A percentile compares a stretch with the other conserved stretches of the same genome.
Conservation (phyloP, 306 rosid species). For the Dalbergia cultrata region DNA sequence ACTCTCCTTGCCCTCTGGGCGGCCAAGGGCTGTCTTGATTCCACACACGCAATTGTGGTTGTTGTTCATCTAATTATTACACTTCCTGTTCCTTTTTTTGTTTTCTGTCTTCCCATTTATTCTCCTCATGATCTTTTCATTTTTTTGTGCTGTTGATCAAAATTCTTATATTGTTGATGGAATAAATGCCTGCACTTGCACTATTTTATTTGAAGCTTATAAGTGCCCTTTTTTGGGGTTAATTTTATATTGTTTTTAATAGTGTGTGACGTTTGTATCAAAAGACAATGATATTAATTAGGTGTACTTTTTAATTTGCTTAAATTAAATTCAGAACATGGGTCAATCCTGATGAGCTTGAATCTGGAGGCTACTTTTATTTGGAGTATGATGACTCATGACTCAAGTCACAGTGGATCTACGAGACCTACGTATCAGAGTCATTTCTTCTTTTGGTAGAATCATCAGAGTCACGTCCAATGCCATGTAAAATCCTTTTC, state of each 20-base stretch:
- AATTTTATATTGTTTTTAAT: too few species aligned
- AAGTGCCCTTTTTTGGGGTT: too few species aligned
- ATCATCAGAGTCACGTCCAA: not conserved
- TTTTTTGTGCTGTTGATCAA: too few species aligned
- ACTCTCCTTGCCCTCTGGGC: conserved; percentile 23
- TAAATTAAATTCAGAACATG: not conserved
- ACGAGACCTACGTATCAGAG: not conserved
- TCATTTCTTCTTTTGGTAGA: not conserved
- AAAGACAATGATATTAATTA: too few species aligned
- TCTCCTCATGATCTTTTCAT: not conserved
- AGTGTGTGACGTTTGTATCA: not conserved
- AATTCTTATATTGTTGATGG: too few species aligned
- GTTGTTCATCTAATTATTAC: conserved; percentile 45
- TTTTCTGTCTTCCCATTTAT: conserved; percentile 9
- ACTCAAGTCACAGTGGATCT: not conserved
- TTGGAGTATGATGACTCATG: not conserved
- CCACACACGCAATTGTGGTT: conserved; percentile 49
- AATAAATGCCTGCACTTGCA: too few species aligned
- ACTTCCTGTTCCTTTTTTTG: conserved; percentile 35
- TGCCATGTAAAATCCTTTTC: not conserved
- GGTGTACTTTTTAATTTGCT: not conserved
- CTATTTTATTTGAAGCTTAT: too few species aligned
- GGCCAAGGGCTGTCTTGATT: conserved; percentile 29
- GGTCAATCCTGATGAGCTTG: not conserved
- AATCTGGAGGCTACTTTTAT: not conserved